phyloP scores from a whole-genome alignment of 805 yeast species.

The Tetrapisispora taiwanensis region DNA sequence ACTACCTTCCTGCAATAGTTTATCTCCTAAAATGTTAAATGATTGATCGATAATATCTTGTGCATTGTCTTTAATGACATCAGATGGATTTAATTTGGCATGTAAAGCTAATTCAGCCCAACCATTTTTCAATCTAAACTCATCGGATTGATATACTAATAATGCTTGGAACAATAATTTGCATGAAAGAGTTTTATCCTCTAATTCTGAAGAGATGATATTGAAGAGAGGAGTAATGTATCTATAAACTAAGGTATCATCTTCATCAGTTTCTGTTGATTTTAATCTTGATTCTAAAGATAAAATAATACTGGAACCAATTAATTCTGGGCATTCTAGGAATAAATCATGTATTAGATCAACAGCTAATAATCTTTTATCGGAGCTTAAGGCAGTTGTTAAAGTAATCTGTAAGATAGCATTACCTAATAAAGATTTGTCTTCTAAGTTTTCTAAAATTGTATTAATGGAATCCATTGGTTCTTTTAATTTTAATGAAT shows the following conservation, averaged over 20 bases:
- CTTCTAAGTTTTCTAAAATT: conserved; percentile 8
- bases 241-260: conserved; percentile 19
- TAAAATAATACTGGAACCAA: conserved; percentile 36
- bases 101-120: conserved; percentile 73
- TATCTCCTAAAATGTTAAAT: conserved; percentile 11
- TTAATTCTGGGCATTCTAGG: conserved; percentile 28
- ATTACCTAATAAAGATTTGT: conserved; percentile 29
- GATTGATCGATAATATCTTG: conserved; percentile 14
- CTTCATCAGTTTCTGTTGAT: conserved; percentile 8
- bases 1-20: conserved; percentile 14
- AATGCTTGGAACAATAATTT: conserved; percentile 33
- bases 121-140: conserved; percentile 36
- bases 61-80: conserved; percentile 33
- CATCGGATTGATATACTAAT: conserved; percentile 36
- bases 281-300: conserved; percentile 32
- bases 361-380: conserved; percentile 30
- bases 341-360: conserved; percentile 28
- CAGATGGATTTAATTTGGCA: conserved; percentile 55
- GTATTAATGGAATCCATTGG: conserved; percentile 6
- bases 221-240: conserved; percentile 31
- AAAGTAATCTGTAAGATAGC: conserved; percentile 41
- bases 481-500: conserved; percentile 3
- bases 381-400: conserved; percentile 32
- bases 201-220: conserved; percentile 28
- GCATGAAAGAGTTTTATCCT: conserved; percentile 20